Conservation (phyloP, 352 stramenopile genomes). For the Pythium sukuiense region DNA sequence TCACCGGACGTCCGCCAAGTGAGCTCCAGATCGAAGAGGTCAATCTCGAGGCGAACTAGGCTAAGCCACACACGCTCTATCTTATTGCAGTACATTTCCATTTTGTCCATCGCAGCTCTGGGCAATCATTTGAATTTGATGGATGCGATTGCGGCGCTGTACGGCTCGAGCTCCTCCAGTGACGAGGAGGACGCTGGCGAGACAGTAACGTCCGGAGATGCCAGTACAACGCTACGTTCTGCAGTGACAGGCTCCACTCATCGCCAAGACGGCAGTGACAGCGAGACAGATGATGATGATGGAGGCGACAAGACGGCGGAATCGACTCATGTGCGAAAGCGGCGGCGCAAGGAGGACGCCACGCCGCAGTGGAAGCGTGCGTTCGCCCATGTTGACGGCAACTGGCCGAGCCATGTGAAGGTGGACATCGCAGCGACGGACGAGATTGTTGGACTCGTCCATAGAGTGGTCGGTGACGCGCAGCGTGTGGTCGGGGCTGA, state of each 20-base stretch:
- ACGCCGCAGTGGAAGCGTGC: slow-evolving; percentile 48
- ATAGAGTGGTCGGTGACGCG: slow-evolving; percentile 31
- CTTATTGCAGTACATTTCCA: slow-evolving; percentile 20
- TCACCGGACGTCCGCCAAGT: slow-evolving; percentile 62
- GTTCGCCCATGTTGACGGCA: slow-evolving; percentile 77
- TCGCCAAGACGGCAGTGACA: background rate
- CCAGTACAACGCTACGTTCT: background rate
- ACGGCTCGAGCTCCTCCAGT: slow-evolving; percentile 26
- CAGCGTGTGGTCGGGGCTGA: slow-evolving; percentile 31
- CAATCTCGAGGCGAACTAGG: slow-evolving; percentile 53
- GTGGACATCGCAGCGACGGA: slow-evolving; percentile 39
- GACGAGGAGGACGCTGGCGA: background rate
- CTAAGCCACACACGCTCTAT: background rate
- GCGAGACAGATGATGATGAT: slow-evolving; percentile 3
- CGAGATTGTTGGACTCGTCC: slow-evolving; percentile 31
- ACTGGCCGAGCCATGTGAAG: slow-evolving; percentile 80
- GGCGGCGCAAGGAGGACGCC: slow-evolving; percentile 34
- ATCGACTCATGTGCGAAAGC: slow-evolving; percentile 26
- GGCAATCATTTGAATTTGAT: background rate
- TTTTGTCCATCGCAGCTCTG: background rate
- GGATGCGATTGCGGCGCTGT: slow-evolving; percentile 21
- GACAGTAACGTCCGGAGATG: too few relatives aligned
- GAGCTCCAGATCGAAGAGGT: slow-evolving; percentile 75
- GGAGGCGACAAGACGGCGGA: background rate
- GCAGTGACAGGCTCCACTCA: background rate